Evolutionary conservation across 768 basidiomycete genomes (phyloP).

Genomic region (Trametopsis cervina): DNA sequence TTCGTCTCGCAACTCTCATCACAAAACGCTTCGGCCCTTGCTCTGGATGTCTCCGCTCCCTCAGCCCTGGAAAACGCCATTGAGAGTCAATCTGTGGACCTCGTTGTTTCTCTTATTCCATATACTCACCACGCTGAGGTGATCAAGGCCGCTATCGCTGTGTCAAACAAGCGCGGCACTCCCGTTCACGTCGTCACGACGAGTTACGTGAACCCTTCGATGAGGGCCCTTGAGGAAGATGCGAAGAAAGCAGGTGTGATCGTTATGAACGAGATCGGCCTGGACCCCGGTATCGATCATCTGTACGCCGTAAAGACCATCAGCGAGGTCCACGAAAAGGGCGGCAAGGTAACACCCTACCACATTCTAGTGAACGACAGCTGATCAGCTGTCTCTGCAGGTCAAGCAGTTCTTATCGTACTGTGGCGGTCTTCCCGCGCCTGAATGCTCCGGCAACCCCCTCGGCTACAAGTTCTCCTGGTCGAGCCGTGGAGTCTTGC

Average conservation of each 20-base stretch:
- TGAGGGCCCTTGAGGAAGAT: conserved; percentile 77
- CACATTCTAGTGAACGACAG: neutral
- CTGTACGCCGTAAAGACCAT: conserved; percentile 93
- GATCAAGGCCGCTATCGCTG: conserved; percentile 78
- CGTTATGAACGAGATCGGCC: conserved; percentile 96
- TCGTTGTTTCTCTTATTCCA: conserved; percentile 95
- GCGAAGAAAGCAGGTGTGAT: conserved; percentile 85
- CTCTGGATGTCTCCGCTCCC: conserved; percentile 73
- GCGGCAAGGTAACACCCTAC: conserved; percentile 61
- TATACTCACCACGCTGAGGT: conserved; percentile 88
- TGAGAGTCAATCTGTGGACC: conserved; percentile 61
- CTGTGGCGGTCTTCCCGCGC: conserved; percentile 94
- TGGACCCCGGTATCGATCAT: conserved; percentile 94
- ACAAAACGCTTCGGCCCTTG: conserved; percentile 55
- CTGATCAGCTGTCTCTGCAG: conserved; percentile 27
- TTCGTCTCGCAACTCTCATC: conserved; percentile 58
- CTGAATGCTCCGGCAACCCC: conserved; percentile 87
- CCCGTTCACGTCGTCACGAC: conserved; percentile 81
- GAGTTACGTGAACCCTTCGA: conserved; percentile 87
- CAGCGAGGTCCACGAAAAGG: conserved; percentile 86
- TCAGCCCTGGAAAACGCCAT: conserved; percentile 73
- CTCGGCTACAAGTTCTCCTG: conserved; percentile 99
- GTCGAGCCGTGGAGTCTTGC: conserved; percentile 93
- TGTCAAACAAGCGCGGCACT: conserved; percentile 53
- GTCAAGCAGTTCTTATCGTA: conserved; percentile 89